Conservation (phyloP, 352 stramenopile genomes). For the Phytophthora cryptogea region DNA sequence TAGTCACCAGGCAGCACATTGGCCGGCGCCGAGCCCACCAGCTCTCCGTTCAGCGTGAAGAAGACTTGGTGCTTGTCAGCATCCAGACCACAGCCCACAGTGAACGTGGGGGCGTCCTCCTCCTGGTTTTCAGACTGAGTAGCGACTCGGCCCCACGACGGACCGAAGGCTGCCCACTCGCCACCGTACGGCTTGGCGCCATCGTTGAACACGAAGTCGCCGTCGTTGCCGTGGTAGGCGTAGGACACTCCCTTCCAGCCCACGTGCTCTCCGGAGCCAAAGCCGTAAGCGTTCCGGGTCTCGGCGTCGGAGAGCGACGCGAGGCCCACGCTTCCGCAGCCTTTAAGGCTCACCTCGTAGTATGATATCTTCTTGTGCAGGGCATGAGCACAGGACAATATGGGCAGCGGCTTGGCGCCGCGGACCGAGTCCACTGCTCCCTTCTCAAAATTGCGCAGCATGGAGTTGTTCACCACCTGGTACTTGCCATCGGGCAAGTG, state of each 20-base stretch:
- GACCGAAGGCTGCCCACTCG: slow-evolving; percentile 71
- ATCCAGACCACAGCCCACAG: slow-evolving; percentile 81
- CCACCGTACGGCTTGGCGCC: slow-evolving; percentile 69
- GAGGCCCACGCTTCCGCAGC: slow-evolving; percentile 81
- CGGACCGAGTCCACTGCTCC: slow-evolving; percentile 78
- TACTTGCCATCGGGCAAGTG: slow-evolving; percentile 43
- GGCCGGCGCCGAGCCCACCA: slow-evolving; percentile 56
- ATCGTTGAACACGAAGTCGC: slow-evolving; percentile 86
- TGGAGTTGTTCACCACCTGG: slow-evolving; percentile 80
- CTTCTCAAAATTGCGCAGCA: slow-evolving; percentile 76
- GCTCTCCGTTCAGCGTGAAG: slow-evolving; percentile 79
- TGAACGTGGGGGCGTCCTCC: slow-evolving; percentile 37
- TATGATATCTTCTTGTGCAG: slow-evolving; percentile 66
- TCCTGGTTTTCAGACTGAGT: slow-evolving; percentile 29
- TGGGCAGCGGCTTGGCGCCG: slow-evolving; percentile 47
- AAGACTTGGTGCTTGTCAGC: slow-evolving; percentile 57
- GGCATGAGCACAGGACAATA: slow-evolving; percentile 59
- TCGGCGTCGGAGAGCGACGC: slow-evolving; percentile 58
- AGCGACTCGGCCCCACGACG: slow-evolving; percentile 56
- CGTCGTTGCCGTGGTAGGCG: slow-evolving; percentile 87
- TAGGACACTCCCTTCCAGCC: slow-evolving; percentile 84
- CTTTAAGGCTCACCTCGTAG: slow-evolving; percentile 78
- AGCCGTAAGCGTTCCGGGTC: slow-evolving; percentile 72
- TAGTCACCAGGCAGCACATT: slow-evolving; percentile 61
- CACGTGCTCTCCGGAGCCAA: slow-evolving; percentile 81